Evolutionary conservation across 2,329 filamentous ascomycete genomes (phyloP).

Genomic region (Xylaria sp.): DNA sequence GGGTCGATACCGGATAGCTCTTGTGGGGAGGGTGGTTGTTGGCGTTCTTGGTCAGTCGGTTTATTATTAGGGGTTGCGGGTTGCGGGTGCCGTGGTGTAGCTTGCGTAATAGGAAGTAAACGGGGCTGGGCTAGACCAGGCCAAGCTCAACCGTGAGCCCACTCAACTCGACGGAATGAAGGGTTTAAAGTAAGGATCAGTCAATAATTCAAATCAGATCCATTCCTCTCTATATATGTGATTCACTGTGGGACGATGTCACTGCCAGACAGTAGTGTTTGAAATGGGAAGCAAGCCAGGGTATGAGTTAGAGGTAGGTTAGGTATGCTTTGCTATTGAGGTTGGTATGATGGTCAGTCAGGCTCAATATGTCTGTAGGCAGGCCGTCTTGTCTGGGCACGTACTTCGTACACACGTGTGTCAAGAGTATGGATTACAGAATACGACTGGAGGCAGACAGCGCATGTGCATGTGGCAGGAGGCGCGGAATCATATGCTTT

Average conservation of each 20-base stretch:
- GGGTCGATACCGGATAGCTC: too few species aligned
- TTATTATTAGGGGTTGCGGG: too few species aligned
- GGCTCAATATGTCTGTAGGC: constrained; percentile 1
- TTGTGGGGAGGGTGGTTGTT: background rate
- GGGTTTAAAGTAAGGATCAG: background rate
- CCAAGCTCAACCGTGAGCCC: background rate
- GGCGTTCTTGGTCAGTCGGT: too few species aligned
- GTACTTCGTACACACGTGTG: too few species aligned
- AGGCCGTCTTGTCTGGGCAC: too few species aligned
- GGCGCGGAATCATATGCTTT: constrained; percentile 2
- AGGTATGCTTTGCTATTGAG: background rate
- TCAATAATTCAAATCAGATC: background rate
- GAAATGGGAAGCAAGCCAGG: background rate
- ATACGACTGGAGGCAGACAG: background rate
- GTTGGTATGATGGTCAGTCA: background rate
- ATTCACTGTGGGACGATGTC: background rate
- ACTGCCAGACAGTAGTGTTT: background rate
- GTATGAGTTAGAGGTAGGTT: background rate
- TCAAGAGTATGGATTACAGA: background rate
- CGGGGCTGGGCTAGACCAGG: background rate
- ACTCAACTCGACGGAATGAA: background rate
- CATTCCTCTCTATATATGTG: background rate
- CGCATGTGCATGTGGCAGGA: background rate
- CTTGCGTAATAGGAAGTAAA: background rate
- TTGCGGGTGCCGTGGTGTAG: background rate